Evolutionary conservation across 768 basidiomycete species (phyloP), one percentile per base, ranked within the genome.

Genomic region (Piloderma croceum): DNA sequence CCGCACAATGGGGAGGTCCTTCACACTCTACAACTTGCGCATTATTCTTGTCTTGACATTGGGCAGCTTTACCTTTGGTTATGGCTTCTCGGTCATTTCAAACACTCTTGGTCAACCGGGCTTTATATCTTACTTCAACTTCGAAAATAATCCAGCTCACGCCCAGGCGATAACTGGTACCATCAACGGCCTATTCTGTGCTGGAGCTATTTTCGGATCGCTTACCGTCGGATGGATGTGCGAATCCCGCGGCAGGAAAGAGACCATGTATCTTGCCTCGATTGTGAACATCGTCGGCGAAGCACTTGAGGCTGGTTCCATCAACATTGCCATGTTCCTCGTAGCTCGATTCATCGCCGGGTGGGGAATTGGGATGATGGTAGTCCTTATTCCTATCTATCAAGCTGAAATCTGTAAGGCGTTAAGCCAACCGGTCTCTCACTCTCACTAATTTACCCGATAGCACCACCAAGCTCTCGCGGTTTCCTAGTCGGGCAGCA

Each of bases 341-440:
- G 34, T 24, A 12, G 34, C 39, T 3, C 39, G 21, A 7, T 37
- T 41, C 12, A 37, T 41, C 39, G 35, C 39, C 7, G 39, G 34
- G 19, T 40, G 39, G 33, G 33, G 39, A 6, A 21, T 36, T 36
- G 39, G 33, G n/a, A 40, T 40, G 39, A 36, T 40, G 33, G 39
- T 36, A 4, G 33, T 40, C 31, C 29, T 40, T 15, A 36, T 40
- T 19, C 39, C n/a, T n/a, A n/a, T n/a, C n/a, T n/a, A n/a, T n/a
- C n/a, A n/a, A n/a, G n/a, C n/a, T n/a, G n/a, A n/a, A n/a, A n/a
- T n/a, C n/a, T n/a, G n/a, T n/a, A n/a, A n/a, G n/a, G n/a, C n/a
- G n/a, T n/a, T n/a, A n/a, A n/a, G n/a, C n/a, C n/a, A n/a, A n/a
- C n/a, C n/a, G n/a, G n/a, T n/a, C n/a, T n/a, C n/a, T n/a, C n/a